phyloP scores from a whole-genome alignment of 2,329 filamentous ascomycete species.

The Aureobasidium sp. region DNA sequence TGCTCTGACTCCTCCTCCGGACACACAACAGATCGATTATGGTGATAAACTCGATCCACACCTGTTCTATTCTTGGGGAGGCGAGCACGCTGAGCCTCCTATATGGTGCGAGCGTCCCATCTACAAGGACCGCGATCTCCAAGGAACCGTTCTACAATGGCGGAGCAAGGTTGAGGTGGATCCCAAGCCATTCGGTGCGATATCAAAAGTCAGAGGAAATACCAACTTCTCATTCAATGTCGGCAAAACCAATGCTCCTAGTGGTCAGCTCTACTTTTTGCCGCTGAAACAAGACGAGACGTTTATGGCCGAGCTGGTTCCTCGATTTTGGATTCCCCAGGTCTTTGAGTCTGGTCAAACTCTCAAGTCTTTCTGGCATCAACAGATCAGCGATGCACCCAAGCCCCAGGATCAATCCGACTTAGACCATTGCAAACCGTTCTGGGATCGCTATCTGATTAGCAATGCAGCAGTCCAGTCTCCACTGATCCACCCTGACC shows the following conservation, averaged over 20 bases:
- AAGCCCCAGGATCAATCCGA: conserved; percentile 24
- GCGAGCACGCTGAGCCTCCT: background rate
- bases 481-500: conserved; percentile 18
- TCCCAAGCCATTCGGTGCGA: background rate
- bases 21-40: background rate
- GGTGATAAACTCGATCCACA: background rate
- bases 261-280: conserved; percentile 5
- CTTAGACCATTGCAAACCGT: conserved; percentile 24
- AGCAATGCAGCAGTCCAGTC: conserved; percentile 14
- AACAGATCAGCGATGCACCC: conserved; percentile 21
- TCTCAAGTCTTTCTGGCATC: conserved; percentile 26
- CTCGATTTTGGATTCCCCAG: conserved; percentile 28
- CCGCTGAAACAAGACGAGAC: background rate
- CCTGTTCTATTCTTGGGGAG: conserved; percentile 1
- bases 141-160: background rate
- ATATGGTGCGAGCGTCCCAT: conserved; percentile 3
- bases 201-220: background rate
- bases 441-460: conserved; percentile 25
- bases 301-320: conserved; percentile 21
- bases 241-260: background rate
- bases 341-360: conserved; percentile 20
- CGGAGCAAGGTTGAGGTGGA: background rate
- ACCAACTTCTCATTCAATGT: conserved; percentile 6
- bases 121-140: background rate
- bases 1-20: background rate